Evolutionary conservation across 495 filamentous ascomycete genomes (phyloP), one percentile per base, ranked within the genome.

Genomic region (Lasiosphaeria miniovina): DNA sequence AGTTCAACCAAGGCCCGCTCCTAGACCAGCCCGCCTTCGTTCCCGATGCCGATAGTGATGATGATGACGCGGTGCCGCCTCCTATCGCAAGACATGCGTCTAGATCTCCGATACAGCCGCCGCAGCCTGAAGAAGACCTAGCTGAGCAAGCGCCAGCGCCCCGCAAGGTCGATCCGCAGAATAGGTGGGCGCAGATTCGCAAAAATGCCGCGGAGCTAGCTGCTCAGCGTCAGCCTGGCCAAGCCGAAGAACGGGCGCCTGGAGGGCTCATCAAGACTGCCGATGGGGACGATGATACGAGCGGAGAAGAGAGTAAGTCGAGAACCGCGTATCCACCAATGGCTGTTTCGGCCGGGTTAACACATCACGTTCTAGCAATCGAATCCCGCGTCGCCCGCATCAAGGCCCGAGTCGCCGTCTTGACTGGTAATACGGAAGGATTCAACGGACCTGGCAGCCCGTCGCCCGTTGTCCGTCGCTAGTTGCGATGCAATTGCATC

Each of bases 301-400:
- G 90, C 69, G 93, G 89, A 17, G 95, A 98, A 82, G 94, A 98
- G 80, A 96, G 92, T 91, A 82, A 85, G 91, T 85, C 38, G 8
- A 56, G 31, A 40, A 9, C 5, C 14, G 17, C 24, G 32, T 3
- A 8, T 17, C 24, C 17, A 9, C 24, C 17, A 41, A 35, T 12
- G 3, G 43, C 34, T 46, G 33, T 40, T 10, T n/a, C 15, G 24
- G 24, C 24, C 46, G 57, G 65, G 58, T 72, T 80, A 66, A 80
- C 65, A 41, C 17, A 2, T 62, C 35, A n/a, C 50, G 14, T n/a
- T 36, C 38, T 60, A 95, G 90, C 91, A 34, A 97, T 98, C 64
- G 94, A 98, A 72, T 90, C 91, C 43, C 89, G 94, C 57, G 94
- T 97, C 59, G 94, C 94, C 40, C 89, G 95, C 57, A 98, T 98